Evolutionary conservation across 2,329 filamentous ascomycete species (phyloP).

Genomic region (Penicillium rolfsii): DNA sequence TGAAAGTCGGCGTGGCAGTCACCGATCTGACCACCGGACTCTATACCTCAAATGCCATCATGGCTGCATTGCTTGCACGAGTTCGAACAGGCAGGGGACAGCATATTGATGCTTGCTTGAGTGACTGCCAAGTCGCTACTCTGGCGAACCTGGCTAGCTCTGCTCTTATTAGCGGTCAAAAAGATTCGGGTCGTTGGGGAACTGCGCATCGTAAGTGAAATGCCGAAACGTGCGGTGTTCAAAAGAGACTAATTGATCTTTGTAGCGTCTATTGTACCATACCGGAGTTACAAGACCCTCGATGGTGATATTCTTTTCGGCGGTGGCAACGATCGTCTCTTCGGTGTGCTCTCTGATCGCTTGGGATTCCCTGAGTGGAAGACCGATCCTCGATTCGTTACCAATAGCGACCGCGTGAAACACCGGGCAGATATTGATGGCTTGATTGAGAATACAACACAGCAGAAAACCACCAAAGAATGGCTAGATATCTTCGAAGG

Average conservation of each 20-base stretch:
- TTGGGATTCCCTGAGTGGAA: conserved; percentile 63
- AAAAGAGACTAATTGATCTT: conserved; percentile 32
- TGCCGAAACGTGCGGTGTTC: background rate
- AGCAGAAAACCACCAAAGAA: conserved; percentile 77
- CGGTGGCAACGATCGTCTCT: conserved; percentile 66
- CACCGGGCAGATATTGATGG: conserved; percentile 77
- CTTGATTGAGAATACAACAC: conserved; percentile 75
- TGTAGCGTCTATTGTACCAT: conserved; percentile 92
- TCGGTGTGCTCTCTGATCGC: conserved; percentile 61
- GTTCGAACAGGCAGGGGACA: conserved; percentile 78
- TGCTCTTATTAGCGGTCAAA: conserved; percentile 82
- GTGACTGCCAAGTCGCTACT: conserved; percentile 93
- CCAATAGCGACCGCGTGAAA: conserved; percentile 61
- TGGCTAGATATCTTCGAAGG: conserved; percentile 88
- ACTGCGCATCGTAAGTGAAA: conserved; percentile 80
- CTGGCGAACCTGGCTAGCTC: conserved; percentile 95
- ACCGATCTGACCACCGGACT: conserved; percentile 94
- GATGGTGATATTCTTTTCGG: conserved; percentile 67
- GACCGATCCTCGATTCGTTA: conserved; percentile 59
- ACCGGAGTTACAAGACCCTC: conserved; percentile 73
- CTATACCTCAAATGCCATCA: conserved; percentile 93
- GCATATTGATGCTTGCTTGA: conserved; percentile 87
- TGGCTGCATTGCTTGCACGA: conserved; percentile 84
- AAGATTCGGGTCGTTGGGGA: conserved; percentile 89
- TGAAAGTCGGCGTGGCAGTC: conserved; percentile 96